Base-by-base conservation (phyloP, 83 land plant species). In the Isoetes engelmannii region DNA sequence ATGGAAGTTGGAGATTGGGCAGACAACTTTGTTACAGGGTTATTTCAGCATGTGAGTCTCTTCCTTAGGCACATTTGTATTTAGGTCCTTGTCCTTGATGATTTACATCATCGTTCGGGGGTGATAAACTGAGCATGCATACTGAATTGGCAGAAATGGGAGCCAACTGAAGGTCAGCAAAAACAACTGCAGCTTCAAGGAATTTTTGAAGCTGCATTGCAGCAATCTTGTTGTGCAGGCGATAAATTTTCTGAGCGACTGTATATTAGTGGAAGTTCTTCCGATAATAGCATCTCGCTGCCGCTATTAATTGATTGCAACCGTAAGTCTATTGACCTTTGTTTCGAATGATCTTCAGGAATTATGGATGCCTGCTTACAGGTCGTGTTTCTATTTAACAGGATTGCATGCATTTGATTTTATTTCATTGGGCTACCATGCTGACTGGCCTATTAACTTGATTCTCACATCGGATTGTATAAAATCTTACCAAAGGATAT, bases 1-100 rank as follows among this genome's bases (percentile, higher is more conserved):
- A 85, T 85, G 89, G 92, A 88, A 75, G 19, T 83, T 5, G 83
- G 83, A 51, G 92, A 88, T 54, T 88, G 92, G 92, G 87, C 89
- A 5, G 85, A 88, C 77, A 56, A 68, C 49, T 88, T 88, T 63
- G 75, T 88, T 48, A 73, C 44, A 46, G 83, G 84, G 44, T 83
- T 88, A 50, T 80, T 76, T 69, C 58, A 67, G 63, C 79, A 81
- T 75, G 92, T 88, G 81, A 20, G 71, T 18, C 4, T 20, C 4
- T 44, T 13, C 41, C 41, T 37, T 64, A 15, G 1, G 20, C 3
- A 3, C 20, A 8, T 60, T 20, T 60, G 13, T 13, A 9, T 15
- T 1, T 15, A n/a, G 63, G 9, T 8, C 12, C 19, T 60, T 51
- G 1, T 3, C 54, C 54, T 67, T 54, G 37, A 13, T 21, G 5